Evolutionary conservation across 441 rosid species (phyloP).

Genomic region (Corymbia citriodora): DNA sequence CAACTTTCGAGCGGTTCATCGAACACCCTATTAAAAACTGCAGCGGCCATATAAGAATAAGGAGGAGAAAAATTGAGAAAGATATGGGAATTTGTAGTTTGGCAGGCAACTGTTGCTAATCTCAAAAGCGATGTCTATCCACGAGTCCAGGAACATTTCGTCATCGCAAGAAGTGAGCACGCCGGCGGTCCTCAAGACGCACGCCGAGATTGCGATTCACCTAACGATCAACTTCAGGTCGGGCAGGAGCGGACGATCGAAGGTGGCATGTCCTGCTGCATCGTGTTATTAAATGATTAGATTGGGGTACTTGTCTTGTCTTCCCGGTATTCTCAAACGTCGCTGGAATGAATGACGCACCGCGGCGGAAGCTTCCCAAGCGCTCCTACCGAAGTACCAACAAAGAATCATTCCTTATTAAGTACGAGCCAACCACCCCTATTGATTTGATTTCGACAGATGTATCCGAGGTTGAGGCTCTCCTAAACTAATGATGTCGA

Average conservation of each 20-base stretch:
- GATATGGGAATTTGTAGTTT: fast-evolving
- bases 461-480: not conserved
- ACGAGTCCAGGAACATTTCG: not conserved
- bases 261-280: fast-evolving
- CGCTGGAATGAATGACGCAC: not conserved
- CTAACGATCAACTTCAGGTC: not conserved
- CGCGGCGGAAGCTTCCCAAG: not conserved
- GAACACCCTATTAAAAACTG: not conserved
- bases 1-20: not conserved
- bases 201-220: not conserved
- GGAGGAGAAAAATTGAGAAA: not conserved
- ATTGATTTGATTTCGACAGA: not conserved
- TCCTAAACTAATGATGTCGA: not conserved
- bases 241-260: not conserved
- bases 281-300: not conserved
- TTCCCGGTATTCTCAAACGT: not conserved
- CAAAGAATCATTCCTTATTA: not conserved
- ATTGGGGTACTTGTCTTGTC: not conserved
- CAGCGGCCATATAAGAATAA: not conserved
- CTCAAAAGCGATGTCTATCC: not conserved
- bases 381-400: not conserved
- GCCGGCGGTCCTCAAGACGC: not conserved
- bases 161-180: not conserved
- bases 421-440: not conserved
- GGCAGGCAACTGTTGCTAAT: not conserved